These are phyloP conservation scores for Mallotus nudiflorus DNA, from an alignment of 345 rosid genomes.

Conservation along the genomic window DNA sequence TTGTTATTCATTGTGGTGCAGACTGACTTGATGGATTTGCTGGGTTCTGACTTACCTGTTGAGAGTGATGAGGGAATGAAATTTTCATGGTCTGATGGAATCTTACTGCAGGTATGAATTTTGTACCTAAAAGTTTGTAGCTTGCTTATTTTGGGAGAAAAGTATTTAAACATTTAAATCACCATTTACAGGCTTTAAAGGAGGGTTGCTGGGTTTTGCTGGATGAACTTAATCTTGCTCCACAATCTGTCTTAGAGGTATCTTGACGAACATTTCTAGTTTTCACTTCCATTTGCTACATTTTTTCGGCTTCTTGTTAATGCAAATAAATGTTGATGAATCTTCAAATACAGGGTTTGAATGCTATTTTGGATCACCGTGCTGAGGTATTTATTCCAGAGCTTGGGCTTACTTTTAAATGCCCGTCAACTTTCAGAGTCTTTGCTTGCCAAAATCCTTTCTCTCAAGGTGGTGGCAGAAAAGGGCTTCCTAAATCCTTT, in stretches of 20 bases:
- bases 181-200: constrained; percentile 70
- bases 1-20: constrained; percentile 38
- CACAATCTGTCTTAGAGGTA: constrained; percentile 96
- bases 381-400: constrained; percentile 95
- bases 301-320: background rate
- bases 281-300: background rate
- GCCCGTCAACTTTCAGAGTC: constrained; percentile 80
- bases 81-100: constrained; percentile 98
- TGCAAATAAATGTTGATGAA: constrained; percentile 2
- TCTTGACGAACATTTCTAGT: background rate
- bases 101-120: constrained; percentile 70
- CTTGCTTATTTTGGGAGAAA: background rate
- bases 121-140: constrained; percentile 5
- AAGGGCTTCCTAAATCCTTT: constrained; percentile 95
- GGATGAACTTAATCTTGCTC: constrained; percentile 98
- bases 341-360: constrained; percentile 62
- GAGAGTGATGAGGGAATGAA: constrained; percentile 86
- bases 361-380: constrained; percentile 96
- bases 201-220: constrained; percentile 96
- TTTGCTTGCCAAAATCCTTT: constrained; percentile 99
- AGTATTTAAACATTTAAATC: constrained; percentile 3
- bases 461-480: constrained; percentile 96
- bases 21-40: constrained; percentile 98
- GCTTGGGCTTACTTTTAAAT: constrained; percentile 70
- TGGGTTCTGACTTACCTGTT: constrained; percentile 92